Evolutionary conservation across 768 basidiomycete species (phyloP), one percentile per base, ranked within the genome.

Genomic region (Boletus rex-veris): DNA sequence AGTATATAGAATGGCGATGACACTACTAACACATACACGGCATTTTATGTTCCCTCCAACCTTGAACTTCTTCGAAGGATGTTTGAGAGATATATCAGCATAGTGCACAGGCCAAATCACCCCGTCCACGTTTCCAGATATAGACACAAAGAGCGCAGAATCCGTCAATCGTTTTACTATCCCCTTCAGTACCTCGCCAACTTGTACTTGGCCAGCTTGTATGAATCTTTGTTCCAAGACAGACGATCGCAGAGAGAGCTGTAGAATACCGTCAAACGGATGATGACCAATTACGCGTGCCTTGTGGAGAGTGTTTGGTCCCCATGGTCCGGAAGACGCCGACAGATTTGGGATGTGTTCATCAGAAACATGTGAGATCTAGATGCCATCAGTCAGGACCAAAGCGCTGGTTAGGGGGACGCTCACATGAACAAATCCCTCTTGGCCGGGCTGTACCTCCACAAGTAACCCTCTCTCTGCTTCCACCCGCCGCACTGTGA

Each of bases 351-450:
- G 80, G n/a, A 93, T 75, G 65, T 92, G 92, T 43, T 94, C 90
- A 65, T 98, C 94, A 9, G 92, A 90, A 43, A 88, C 77, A 68
- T 97, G 92, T 11, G 96, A 97, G 62, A 99, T 97, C 93, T 98
- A 60, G 6, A 18, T 15, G 5, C 53, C 38, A 44, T 53, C 52
- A 48, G 43, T 43, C 24, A 8, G 10, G 30, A 52, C 33, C 18
- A 57, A 48, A 19, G 21, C 15, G 48, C 12, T n/a, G 38, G 24
- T 43, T 24, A 38, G 38, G 3, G 40, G n/a, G 40, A 15, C 28
- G 73, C 89, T 65, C 57, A 97, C 95, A 72, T 98, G 95, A 37
- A 90, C 81, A 66, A 95, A 95, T 10, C 91, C 95, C 54, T 84
- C 79, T 15, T 89, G 64, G 2, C 77, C 82, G 1, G 83, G 74